Evolutionary conservation across 306 rosid genomes (phyloP).

Genomic region (Purshia tridentata): DNA sequence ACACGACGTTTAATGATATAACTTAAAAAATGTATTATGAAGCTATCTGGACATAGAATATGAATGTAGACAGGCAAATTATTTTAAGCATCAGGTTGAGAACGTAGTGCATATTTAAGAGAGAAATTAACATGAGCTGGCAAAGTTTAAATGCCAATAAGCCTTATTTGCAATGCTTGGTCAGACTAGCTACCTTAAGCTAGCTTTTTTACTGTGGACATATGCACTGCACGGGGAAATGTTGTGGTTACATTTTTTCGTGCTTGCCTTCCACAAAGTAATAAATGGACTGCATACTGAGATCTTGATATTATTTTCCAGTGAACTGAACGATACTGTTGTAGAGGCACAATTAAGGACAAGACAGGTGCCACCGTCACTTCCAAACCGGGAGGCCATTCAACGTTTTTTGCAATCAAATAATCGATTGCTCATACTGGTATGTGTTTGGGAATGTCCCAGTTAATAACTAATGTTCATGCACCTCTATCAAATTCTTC

Average conservation of each 20-base stretch:
- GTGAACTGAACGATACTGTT: constrained; percentile 89
- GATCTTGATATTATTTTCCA: constrained; percentile 38
- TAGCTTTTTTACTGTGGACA: too few relatives aligned
- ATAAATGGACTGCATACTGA: constrained; percentile 14
- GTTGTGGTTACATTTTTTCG: too few relatives aligned
- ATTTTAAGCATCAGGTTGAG: not conserved
- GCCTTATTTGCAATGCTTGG: too few relatives aligned
- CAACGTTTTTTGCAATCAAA: constrained; percentile 52
- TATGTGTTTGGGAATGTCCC: constrained; percentile 34
- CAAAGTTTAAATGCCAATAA: too few relatives aligned
- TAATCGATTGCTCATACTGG: constrained; percentile 88
- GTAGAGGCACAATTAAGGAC: constrained; percentile 52
- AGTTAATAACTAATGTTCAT: not conserved
- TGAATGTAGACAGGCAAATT: not conserved
- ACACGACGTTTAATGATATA: not conserved
- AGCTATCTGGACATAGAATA: not conserved
- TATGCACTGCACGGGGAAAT: too few relatives aligned
- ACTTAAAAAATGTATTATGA: not conserved
- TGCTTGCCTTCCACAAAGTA: not conserved
- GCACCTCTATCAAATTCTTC: not conserved
- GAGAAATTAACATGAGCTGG: too few relatives aligned
- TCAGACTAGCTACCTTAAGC: too few relatives aligned
- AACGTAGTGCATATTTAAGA: too few relatives aligned
- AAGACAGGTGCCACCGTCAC: constrained; percentile 50
- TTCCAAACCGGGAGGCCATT: constrained; percentile 58